Evolutionary conservation across 192 early-diverging fungal genomes (phyloP).

Genomic region (Rhizophagus clarus): DNA sequence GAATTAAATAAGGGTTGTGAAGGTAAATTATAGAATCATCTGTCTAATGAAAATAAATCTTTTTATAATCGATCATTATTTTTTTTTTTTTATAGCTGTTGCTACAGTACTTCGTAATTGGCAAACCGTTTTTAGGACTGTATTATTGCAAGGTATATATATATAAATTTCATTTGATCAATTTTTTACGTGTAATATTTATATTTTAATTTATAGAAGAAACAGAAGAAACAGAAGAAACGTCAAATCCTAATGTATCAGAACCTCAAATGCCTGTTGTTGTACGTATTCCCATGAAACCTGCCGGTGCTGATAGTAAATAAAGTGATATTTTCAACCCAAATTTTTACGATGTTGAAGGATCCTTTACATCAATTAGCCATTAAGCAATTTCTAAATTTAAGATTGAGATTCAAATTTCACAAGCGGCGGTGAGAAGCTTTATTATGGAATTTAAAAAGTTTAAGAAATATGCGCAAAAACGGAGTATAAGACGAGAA

Average conservation of each 20-base stretch:
- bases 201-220: neutral
- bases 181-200: neutral
- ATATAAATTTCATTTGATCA: neutral
- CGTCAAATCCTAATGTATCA: neutral
- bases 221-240: neutral
- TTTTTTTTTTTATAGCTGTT: conserved; percentile 11
- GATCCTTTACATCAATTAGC: too few species aligned
- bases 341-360: too few species aligned
- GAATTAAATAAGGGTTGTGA: conserved; percentile 17
- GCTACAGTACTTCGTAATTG: conserved; percentile 17
- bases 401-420: too few species aligned
- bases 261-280: neutral
- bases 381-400: too few species aligned
- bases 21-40: neutral
- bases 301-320: neutral
- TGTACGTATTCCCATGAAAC: neutral
- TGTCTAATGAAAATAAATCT: too few species aligned
- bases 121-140: conserved; percentile 15
- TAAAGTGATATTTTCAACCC: neutral
- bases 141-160: conserved; percentile 14
- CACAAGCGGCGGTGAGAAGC: too few species aligned
- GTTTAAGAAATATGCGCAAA: too few species aligned
- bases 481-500: too few species aligned
- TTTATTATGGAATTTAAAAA: too few species aligned
- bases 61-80: neutral